Conservation (phyloP, 2,329 filamentous ascomycete genomes). For the Talaromyces sp. region DNA sequence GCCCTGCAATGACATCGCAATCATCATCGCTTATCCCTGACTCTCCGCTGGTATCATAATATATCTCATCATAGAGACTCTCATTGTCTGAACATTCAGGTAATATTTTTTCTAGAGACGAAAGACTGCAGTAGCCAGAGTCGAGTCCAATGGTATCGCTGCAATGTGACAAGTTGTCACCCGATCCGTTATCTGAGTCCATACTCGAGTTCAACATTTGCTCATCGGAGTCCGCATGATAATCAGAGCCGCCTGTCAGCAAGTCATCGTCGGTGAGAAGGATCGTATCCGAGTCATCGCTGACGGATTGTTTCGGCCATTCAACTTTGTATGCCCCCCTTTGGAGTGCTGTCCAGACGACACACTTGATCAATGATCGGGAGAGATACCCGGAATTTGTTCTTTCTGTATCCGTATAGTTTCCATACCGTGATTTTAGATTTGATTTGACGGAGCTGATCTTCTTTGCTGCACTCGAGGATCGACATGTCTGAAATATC, state of each 20-base stretch:
- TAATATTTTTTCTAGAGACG: not conserved
- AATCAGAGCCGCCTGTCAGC: not conserved
- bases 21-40: not conserved
- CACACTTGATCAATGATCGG: constrained; percentile 26
- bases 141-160: not conserved
- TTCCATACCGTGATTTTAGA: not conserved
- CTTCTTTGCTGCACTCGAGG: constrained; percentile 20
- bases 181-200: not conserved
- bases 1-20: not conserved
- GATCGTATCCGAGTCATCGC: not conserved
- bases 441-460: constrained; percentile 14
- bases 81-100: not conserved
- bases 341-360: constrained; percentile 35
- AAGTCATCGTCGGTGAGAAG: not conserved
- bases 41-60: not conserved
- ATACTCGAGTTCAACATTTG: not conserved
- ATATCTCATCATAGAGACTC: not conserved
- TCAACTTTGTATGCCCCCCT: constrained; percentile 24
- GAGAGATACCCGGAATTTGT: not conserved
- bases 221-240: not conserved
- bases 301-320: constrained; percentile 8
- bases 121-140: constrained; percentile 5
- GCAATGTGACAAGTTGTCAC: not conserved
- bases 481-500: constrained; percentile 28
- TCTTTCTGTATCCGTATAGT: not conserved